These are phyloP conservation scores for Thermomucor indicae-seudaticae DNA, from an alignment of 371 early-diverging fungal genomes.

Conservation along the genomic window DNA sequence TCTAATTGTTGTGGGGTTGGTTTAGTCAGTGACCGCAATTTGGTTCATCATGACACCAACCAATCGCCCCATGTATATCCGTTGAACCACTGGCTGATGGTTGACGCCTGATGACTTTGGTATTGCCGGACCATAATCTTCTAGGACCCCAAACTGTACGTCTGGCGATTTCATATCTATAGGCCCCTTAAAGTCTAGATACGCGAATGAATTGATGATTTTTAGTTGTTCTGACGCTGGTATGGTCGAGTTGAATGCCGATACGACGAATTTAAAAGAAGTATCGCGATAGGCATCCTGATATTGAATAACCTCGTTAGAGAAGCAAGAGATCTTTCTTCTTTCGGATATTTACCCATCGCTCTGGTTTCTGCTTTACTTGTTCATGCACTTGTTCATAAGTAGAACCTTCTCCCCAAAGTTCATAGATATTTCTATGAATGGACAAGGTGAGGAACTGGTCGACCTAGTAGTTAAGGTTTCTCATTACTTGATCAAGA, in stretches of 20 bases:
- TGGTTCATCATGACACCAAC: slow-evolving; percentile 2
- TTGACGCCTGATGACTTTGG: too few species aligned
- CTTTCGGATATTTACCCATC: slow-evolving; percentile 37
- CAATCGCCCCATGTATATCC: slow-evolving; percentile 72
- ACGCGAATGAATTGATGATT: slow-evolving; percentile 77
- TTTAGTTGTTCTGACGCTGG: slow-evolving; percentile 64
- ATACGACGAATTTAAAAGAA: slow-evolving; percentile 83
- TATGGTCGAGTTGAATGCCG: slow-evolving; percentile 72
- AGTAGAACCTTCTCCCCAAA: slow-evolving; percentile 70
- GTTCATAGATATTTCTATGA: slow-evolving; percentile 65
- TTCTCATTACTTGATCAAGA: slow-evolving; percentile 71
- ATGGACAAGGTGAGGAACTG: background rate
- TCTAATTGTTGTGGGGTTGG: slow-evolving; percentile 19
- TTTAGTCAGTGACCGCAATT: background rate
- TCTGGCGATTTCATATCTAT: slow-evolving; percentile 86
- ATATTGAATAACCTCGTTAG: background rate
- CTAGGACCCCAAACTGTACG: slow-evolving; percentile 70
- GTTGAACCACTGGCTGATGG: slow-evolving; percentile 23
- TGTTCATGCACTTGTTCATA: slow-evolving; percentile 61
- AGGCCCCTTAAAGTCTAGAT: slow-evolving; percentile 69
- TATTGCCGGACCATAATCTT: slow-evolving; percentile 64
- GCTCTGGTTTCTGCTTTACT: slow-evolving; percentile 55
- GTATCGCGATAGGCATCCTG: slow-evolving; percentile 53
- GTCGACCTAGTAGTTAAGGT: background rate
- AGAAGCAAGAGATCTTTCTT: background rate